Evolutionary conservation across 371 early-diverging fungal species (phyloP).

Genomic region (Lichtheimia ornata): DNA sequence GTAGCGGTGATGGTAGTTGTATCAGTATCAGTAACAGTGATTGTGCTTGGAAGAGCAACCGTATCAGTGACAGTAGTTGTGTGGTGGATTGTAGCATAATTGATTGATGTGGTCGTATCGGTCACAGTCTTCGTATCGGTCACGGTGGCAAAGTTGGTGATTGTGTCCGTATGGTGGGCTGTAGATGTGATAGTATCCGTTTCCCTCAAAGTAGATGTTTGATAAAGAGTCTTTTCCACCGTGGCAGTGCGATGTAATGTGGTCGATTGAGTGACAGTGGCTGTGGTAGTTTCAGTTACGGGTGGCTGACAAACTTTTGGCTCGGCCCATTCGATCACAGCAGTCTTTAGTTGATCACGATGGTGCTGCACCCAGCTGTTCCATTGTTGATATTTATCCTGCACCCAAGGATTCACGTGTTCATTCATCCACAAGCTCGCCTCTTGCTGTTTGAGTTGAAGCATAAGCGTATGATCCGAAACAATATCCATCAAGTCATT

Average conservation of each 20-base stretch:
- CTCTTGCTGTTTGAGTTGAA: neutral
- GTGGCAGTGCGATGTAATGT: neutral
- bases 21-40: neutral
- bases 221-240: neutral
- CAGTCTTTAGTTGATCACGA: neutral
- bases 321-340: neutral
- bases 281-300: neutral
- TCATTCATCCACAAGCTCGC: neutral
- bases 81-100: no score
- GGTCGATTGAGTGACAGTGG: neutral
- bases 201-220: neutral
- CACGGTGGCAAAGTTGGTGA: neutral
- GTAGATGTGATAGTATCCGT: neutral
- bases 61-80: neutral
- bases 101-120: neutral
- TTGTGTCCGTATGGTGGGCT: neutral
- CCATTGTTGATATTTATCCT: neutral
- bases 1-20: neutral
- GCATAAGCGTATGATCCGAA: neutral
- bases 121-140: neutral
- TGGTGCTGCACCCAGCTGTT: neutral
- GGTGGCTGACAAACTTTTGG: slow-evolving; percentile 2
- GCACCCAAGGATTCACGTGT: no score
- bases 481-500: neutral
- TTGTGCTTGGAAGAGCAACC: neutral